Evolutionary conservation across 2,329 filamentous ascomycete genomes (phyloP).

Genomic region (Dothiorella sarmentorum): DNA sequence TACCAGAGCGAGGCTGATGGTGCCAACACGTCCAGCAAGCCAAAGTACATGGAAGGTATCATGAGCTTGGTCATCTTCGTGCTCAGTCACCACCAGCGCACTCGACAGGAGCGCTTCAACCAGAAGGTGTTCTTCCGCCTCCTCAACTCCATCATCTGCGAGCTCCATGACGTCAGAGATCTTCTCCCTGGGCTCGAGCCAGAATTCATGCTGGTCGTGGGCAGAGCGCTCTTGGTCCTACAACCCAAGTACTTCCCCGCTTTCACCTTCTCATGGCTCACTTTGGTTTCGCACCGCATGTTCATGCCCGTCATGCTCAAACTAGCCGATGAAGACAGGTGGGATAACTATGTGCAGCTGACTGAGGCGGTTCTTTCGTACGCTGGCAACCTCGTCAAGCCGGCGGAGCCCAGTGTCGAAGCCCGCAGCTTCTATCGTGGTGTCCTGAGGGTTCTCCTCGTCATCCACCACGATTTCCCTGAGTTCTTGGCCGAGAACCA

Average conservation of each 20-base stretch:
- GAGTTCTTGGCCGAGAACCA: slow-evolving; percentile 90
- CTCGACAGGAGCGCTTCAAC: slow-evolving; percentile 76
- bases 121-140: slow-evolving; percentile 89
- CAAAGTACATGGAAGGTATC: slow-evolving; percentile 72
- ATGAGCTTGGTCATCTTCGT: slow-evolving; percentile 75
- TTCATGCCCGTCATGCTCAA: slow-evolving; percentile 77
- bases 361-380: slow-evolving; percentile 69
- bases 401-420: slow-evolving; percentile 63
- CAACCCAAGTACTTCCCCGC: slow-evolving; percentile 74
- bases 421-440: slow-evolving; percentile 83
- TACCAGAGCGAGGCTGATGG: slow-evolving; percentile 61
- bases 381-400: slow-evolving; percentile 75
- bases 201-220: slow-evolving; percentile 70
- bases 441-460: slow-evolving; percentile 74
- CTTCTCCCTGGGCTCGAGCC: slow-evolving; percentile 52
- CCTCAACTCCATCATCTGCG: slow-evolving; percentile 77
- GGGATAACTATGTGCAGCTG: slow-evolving; percentile 70
- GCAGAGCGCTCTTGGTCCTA: slow-evolving; percentile 66
- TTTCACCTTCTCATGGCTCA: slow-evolving; percentile 83
- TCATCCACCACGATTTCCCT: slow-evolving; percentile 90
- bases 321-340: slow-evolving; percentile 66
- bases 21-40: slow-evolving; percentile 60
- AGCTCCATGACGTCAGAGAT: slow-evolving; percentile 59
- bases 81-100: slow-evolving; percentile 79
- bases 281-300: slow-evolving; percentile 76